Percentiles rank a stretch among this genome's conserved stretches.
phyloP scores from a whole-genome alignment of 129 eudicot genomes.

The Centrapalus pauciflorus region DNA sequence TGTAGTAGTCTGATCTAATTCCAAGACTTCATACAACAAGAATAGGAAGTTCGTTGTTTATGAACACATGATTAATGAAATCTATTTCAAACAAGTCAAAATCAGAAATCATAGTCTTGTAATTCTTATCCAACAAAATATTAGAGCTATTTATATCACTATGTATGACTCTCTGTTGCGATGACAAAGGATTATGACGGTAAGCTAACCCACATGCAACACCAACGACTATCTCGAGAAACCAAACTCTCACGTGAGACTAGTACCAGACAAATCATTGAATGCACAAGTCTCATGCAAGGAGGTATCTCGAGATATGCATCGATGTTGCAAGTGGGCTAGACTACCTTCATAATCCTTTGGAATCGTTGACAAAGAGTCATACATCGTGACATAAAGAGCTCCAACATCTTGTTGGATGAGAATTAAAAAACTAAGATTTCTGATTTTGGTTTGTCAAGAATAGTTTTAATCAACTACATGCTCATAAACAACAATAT shows the following conservation, averaged over 20 bases:
- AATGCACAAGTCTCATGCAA: slow-evolving; percentile 21
- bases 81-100: not conserved
- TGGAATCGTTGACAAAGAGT: not conserved
- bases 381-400: slow-evolving; percentile 38
- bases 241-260: slow-evolving; percentile 15
- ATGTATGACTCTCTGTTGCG: slow-evolving; percentile 13
- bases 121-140: slow-evolving; percentile 5
- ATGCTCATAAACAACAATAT: slow-evolving; percentile 2
- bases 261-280: not conserved
- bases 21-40: no score
- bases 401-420: slow-evolving; percentile 13
- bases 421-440: not conserved
- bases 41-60: slow-evolving; percentile 9
- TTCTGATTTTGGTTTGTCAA: not conserved
- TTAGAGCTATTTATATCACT: slow-evolving; percentile 26
- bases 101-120: not conserved
- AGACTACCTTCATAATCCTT: slow-evolving; percentile 38
- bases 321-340: slow-evolving; percentile 16
- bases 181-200: slow-evolving; percentile 27
- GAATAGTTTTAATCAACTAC: not conserved
- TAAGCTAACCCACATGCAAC: slow-evolving; percentile 22
- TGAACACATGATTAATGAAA: not conserved
- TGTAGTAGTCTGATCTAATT: no score
- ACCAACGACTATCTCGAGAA: slow-evolving; percentile 7
- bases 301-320: slow-evolving; percentile 14